Evolutionary conservation across 495 filamentous ascomycete species (phyloP), one percentile per base, ranked within the genome.

Genomic region (Xylaria palmicola): DNA sequence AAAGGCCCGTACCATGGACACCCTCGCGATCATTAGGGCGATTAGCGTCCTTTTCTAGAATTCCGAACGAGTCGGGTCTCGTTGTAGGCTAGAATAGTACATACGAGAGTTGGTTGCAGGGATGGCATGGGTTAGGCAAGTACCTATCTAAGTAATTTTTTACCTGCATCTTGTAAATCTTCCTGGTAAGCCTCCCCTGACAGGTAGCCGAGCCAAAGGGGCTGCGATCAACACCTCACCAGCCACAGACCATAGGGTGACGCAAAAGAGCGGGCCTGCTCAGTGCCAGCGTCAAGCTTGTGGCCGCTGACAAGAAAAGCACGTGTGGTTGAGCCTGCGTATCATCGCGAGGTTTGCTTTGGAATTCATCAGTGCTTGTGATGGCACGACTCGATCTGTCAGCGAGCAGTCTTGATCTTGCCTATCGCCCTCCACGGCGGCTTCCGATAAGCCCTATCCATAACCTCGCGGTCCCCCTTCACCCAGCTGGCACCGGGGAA

Each of bases 311-410:
- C 32, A 39, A n/a, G 24, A 12, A 37, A 32, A 36, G 4, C 1
- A 22, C 12, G 52, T 56, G 53, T 56, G 45, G 56, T 29, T 47
- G 37, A 49, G 57, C 48, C 24, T 6, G 27, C 44, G 37, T 24
- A 30, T 52, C 47, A 47, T 37, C 34, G 43, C 27, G 37, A 24
- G 26, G 27, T 43, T 48, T 36, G 15, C 34, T 24, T 26, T 22
- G 34, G 43, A 36, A 24, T 36, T 43, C 7, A 22, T 52, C n/a
- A n/a, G n/a, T n/a, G n/a, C n/a, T 43, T 34, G 45, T 26, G 27
- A 60, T 60, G 32, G 47, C 17, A 27, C 36, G 39, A 19, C 9
- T 26, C 1, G 26, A 15, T 15, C 40, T 34, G 22, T 32, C 26
- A 44, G 13, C 34, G 17, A 60, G 37, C 37, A 48, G 34, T 27